Evolutionary conservation across 495 filamentous ascomycete species (phyloP), one percentile per base, ranked within the genome.

Genomic region (Penicillium herquei): DNA sequence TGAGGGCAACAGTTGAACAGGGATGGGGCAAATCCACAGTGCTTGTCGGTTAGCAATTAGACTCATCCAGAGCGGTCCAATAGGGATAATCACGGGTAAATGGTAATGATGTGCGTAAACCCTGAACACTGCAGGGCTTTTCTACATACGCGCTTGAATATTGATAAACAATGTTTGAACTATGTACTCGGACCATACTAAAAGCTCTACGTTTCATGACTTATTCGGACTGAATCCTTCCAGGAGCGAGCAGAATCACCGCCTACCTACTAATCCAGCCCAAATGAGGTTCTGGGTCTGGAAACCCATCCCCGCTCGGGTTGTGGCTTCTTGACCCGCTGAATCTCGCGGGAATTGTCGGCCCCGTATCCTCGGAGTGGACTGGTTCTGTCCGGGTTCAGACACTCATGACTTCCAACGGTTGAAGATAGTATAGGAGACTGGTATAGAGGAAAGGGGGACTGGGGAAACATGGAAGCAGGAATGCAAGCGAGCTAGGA

Each of bases 51-150:
- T 47, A 48, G 33, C 31, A 45, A 34, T 57, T 54, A 58, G 56
- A 49, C 51, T 58, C 30, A 13, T 32, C 42, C 53, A 58, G 51
- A 31, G 45, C 43, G 13, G 26, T 39, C 56, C 56, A 58, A 58
- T 58, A 37, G 37, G 56, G 39, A 13, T 18, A 49, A 16, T 32
- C 39, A 39, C 33, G 56, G 56, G 11, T 53, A 42, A 49, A 58
- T 9, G 34, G 9, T 37, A 13, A 37, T 11, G 34, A 13, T 9
- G 2, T 2, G 9, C 12, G 2, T 37, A 9, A 37, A 37, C 8
- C 8, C 34, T 37, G 2, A 26, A 1, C 1, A 2, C 34, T 37
- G 34, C 34, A 37, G 34, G 12, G 7, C 6, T 3, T 37, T 37
- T 37, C 12, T 13, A 10, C 2, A 13, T 37, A 6, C 34, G 12